phyloP scores from a whole-genome alignment of 2,329 filamentous ascomycete genomes.

The Chaetomium sp. region DNA sequence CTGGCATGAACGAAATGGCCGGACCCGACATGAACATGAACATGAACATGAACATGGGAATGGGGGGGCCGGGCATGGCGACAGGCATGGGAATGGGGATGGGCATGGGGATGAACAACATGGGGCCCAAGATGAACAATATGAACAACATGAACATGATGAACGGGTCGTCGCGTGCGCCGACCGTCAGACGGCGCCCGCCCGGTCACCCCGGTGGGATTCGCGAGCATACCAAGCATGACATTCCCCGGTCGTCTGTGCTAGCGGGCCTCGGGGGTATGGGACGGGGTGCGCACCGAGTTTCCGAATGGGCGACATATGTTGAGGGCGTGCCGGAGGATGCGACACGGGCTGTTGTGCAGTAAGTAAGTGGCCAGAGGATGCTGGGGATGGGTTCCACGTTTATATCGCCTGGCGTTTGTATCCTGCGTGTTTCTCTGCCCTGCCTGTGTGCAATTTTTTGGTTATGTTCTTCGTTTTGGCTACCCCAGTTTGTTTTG shows the following conservation, averaged over 20 bases:
- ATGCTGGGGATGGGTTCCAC: background rate
- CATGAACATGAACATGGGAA: background rate
- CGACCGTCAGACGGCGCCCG: slow-evolving; percentile 16
- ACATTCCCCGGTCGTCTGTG: slow-evolving; percentile 34
- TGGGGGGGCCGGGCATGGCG: background rate
- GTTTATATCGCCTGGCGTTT: background rate
- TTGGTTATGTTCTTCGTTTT: background rate
- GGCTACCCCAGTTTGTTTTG: background rate
- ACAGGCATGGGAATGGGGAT: too few relatives aligned
- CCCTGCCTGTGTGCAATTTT: background rate
- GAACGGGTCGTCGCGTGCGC: slow-evolving; percentile 17
- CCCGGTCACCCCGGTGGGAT: slow-evolving; percentile 11
- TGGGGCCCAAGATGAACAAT: background rate
- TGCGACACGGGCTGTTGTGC: background rate
- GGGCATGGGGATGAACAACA: background rate
- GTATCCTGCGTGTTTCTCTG: background rate
- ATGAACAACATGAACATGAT: background rate
- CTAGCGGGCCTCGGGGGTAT: slow-evolving; percentile 43
- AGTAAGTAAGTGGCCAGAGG: too few relatives aligned
- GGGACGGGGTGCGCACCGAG: slow-evolving; percentile 41
- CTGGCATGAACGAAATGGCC: background rate
- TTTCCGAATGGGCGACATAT: slow-evolving; percentile 44
- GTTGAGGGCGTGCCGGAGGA: slow-evolving; percentile 36
- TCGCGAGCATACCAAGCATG: slow-evolving; percentile 20
- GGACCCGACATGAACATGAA: background rate